Evolutionary conservation across 1,284 basidiomycete genomes (phyloP).

Genomic region (Fomitopsis palustris): DNA sequence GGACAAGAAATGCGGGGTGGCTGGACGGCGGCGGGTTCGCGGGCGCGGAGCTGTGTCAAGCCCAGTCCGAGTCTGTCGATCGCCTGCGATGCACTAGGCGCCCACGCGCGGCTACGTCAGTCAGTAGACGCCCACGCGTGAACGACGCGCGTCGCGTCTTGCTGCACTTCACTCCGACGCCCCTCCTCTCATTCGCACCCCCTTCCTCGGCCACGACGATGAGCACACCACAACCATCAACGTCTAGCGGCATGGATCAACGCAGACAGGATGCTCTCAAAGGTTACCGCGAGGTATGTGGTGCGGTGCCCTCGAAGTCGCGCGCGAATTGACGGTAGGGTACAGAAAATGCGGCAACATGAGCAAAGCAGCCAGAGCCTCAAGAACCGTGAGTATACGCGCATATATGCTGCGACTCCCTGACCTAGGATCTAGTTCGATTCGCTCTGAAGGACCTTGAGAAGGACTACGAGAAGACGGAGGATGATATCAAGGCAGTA

Average conservation of each 20-base stretch:
- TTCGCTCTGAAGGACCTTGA: slow-evolving; percentile 87
- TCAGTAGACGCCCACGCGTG: slow-evolving; percentile 6
- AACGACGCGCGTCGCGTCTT: slow-evolving; percentile 26
- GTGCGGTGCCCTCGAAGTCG: not conserved
- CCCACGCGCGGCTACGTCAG: not conserved
- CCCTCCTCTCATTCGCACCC: slow-evolving; percentile 1
- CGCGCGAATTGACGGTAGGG: not conserved
- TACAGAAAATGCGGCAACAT: slow-evolving; percentile 88
- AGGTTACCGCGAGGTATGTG: slow-evolving; percentile 21
- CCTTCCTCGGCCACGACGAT: slow-evolving; percentile 10
- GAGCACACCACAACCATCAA: slow-evolving; percentile 24
- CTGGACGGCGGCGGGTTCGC: not conserved
- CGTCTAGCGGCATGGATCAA: slow-evolving; percentile 26
- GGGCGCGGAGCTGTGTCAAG: not conserved
- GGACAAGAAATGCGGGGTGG: not conserved
- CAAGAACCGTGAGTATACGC: slow-evolving; percentile 70
- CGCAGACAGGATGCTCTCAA: slow-evolving; percentile 25
- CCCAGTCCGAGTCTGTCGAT: not conserved
- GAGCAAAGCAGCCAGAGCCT: slow-evolving; percentile 79
- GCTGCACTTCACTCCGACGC: slow-evolving; percentile 8
- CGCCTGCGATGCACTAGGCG: not conserved
- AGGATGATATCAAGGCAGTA: slow-evolving; percentile 98
- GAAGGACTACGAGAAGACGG: slow-evolving; percentile 91
- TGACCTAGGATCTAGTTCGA: slow-evolving; percentile 47
- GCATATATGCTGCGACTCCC: not conserved